Evolutionary conservation across 805 yeast species (phyloP).

Genomic region (Ogataea ganodermae): DNA sequence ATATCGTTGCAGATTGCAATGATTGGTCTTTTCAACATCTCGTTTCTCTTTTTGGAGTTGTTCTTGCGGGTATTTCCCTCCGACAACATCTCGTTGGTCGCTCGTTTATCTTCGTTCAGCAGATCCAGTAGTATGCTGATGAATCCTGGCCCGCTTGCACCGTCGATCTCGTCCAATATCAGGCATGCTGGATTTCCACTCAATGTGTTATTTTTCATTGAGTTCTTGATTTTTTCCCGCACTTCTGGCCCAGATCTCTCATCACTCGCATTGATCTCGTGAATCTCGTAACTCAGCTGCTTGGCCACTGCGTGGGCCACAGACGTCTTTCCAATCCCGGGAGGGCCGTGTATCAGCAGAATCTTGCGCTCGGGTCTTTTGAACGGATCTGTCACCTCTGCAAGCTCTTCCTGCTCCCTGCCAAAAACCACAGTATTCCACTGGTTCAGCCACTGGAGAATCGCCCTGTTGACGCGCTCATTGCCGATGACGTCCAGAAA

Average conservation of each 20-base stretch:
- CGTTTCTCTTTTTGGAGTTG: conserved; percentile 25
- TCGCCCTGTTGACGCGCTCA: conserved; percentile 59
- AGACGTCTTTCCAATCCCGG: conserved; percentile 92
- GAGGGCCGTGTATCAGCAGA: conserved; percentile 83
- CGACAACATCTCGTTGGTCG: conserved; percentile 39
- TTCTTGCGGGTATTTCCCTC: conserved; percentile 27
- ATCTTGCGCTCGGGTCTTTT: conserved; percentile 64
- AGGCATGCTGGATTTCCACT: conserved; percentile 78
- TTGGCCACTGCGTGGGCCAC: conserved; percentile 82
- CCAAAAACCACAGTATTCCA: conserved; percentile 66
- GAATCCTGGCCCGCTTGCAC: conserved; percentile 67
- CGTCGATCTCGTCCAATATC: conserved; percentile 89
- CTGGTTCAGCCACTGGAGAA: conserved; percentile 63
- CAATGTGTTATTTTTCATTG: conserved; percentile 65
- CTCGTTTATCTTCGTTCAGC: conserved; percentile 56
- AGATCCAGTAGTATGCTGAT: conserved; percentile 60
- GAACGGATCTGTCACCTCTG: conserved; percentile 44
- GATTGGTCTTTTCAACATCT: conserved; percentile 73
- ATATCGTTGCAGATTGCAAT: conserved; percentile 91
- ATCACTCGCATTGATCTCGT: conserved; percentile 87
- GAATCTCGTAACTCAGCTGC: conserved; percentile 76
- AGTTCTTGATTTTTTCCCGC: conserved; percentile 56
- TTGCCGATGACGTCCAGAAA: conserved; percentile 71
- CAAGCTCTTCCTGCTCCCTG: conserved; percentile 32
- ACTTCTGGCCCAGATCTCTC: conserved; percentile 62